These are phyloP conservation scores for Priceomyces fermenticarens DNA, from an alignment of 805 yeast species.

Conservation along the genomic window DNA sequence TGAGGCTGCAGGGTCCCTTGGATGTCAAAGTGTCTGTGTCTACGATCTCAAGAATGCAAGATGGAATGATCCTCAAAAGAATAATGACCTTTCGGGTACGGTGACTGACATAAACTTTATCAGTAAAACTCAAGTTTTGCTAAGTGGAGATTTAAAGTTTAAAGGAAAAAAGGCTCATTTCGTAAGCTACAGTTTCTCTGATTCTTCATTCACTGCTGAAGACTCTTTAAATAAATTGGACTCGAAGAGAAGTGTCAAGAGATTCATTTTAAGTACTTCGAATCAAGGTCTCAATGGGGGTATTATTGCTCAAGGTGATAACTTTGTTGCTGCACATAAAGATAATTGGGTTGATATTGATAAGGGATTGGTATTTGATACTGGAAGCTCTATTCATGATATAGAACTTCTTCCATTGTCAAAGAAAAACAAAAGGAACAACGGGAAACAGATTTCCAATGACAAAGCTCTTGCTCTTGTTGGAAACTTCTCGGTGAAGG, in stretches of 20 bases:
- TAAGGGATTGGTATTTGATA: conserved; percentile 20
- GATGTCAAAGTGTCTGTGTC: conserved; percentile 65
- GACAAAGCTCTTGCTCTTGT: conserved; percentile 50
- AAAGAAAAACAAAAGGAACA: conserved; percentile 23
- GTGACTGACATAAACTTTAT: conserved; percentile 53
- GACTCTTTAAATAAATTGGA: conserved; percentile 19
- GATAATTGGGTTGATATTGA: conserved; percentile 52
- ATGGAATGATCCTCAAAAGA: conserved; percentile 48
- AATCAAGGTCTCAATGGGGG: conserved; percentile 38
- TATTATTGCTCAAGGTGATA: conserved; percentile 31
- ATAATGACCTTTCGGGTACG: conserved; percentile 38
- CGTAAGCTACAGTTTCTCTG: conserved; percentile 52
- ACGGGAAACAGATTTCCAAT: conserved; percentile 39
- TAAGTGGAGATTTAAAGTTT: conserved; percentile 53
- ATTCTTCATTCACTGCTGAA: conserved; percentile 23
- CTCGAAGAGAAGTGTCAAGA: conserved; percentile 21
- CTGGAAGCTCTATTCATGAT: conserved; percentile 41
- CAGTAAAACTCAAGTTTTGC: conserved; percentile 31
- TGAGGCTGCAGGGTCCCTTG: conserved; percentile 50
- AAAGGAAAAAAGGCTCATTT: conserved; percentile 37
- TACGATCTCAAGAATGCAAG: conserved; percentile 52
- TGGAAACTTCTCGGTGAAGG: conserved; percentile 50
- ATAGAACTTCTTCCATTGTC: conserved; percentile 39
- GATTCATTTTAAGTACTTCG: conserved; percentile 46
- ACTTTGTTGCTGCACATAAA: conserved; percentile 40